Evolutionary conservation across 73 alveolate species (phyloP), one percentile per base, ranked within the genome.

Genomic region (Paramecium sexaurelia): DNA sequence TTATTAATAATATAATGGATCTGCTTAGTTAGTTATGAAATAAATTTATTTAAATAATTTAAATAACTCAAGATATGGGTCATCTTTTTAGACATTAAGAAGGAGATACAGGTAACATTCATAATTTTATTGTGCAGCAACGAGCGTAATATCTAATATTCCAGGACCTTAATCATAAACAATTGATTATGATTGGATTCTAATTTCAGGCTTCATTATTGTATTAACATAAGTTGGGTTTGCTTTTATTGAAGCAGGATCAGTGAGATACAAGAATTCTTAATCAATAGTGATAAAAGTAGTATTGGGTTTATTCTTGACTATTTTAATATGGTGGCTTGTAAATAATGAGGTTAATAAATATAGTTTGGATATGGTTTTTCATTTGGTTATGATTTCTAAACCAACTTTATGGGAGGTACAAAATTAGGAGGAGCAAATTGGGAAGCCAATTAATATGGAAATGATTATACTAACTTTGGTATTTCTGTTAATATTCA

Each of bases 321-420:
- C 90, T 13, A 24, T 78, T 10, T 22, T 78, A 43, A 78, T 78
- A 19, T 78, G 73, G 68, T 78, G 90, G 90, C 13, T 78, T 20
- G 90, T 78, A 78, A 78, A 1, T 10, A 40, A 3, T 19, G 11
- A 22, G 17, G 33, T 51, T 78, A 20, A 22, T 39, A 40, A 29
- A 24, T 41, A 22, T 78, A 78, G 90, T 78, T 78, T 78, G 90
- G 90, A 37, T 78, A 78, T 78, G 90, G 75, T 41, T 78, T 78
- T 15, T 78, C 90, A 78, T 78, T 78, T 39, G 90, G 90, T 5
- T 78, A 78, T 43, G 90, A 78, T 78, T 22, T 22, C 26, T 11
- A 45, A 40, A 41, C 68, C 32, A 78, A 78, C n/a, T 78, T 78
- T 45, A 29, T 78, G 71, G 90, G 90, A 78, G 90, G 90, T 13